Percentiles rank a stretch among this genome's conserved stretches.
These are phyloP conservation scores for Leucosporidium scottii DNA, from an alignment of 768 basidiomycete species.

Conservation along the genomic window DNA sequence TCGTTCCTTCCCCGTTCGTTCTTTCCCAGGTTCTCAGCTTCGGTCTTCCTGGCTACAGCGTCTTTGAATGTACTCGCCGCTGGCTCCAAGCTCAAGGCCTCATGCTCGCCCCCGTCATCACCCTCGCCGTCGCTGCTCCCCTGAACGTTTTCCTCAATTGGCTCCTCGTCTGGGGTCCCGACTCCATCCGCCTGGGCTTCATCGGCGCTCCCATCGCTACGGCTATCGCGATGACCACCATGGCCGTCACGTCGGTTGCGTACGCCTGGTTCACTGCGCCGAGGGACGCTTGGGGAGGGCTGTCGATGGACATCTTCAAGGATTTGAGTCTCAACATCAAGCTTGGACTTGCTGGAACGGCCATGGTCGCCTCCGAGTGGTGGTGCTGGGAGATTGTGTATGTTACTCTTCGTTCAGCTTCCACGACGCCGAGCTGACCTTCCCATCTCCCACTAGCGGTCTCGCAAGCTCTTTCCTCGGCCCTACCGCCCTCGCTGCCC, in stretches of 20 bases:
- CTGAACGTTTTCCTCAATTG: slow-evolving; percentile 77
- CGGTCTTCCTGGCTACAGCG: slow-evolving; percentile 36
- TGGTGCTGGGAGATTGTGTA: slow-evolving; percentile 86
- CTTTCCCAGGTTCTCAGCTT: slow-evolving; percentile 19
- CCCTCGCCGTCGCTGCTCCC: slow-evolving; percentile 74
- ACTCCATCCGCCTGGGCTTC: slow-evolving; percentile 69
- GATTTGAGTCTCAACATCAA: slow-evolving; percentile 61
- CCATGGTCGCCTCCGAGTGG: slow-evolving; percentile 85
- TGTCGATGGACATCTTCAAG: slow-evolving; percentile 58
- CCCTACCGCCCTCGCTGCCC: slow-evolving; percentile 72
- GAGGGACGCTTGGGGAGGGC: slow-evolving; percentile 73
- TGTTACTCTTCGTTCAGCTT: slow-evolving; percentile 40
- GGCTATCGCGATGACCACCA: slow-evolving; percentile 80
- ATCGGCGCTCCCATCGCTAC: slow-evolving; percentile 88
- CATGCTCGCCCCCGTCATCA: slow-evolving; percentile 75
- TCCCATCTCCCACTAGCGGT: slow-evolving; percentile 14
- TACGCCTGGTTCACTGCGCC: slow-evolving; percentile 45
- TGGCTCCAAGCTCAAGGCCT: slow-evolving; percentile 50
- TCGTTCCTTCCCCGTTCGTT: slow-evolving; percentile 7
- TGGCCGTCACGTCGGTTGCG: slow-evolving; percentile 44
- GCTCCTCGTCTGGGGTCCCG: slow-evolving; percentile 51
- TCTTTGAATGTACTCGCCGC: slow-evolving; percentile 35
- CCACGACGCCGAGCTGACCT: neutral
- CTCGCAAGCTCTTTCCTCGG: slow-evolving; percentile 55
- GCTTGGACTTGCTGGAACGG: slow-evolving; percentile 70